Base-by-base conservation (phyloP, 2,329 filamentous ascomycete species). In the Fusarium veterinarium region DNA sequence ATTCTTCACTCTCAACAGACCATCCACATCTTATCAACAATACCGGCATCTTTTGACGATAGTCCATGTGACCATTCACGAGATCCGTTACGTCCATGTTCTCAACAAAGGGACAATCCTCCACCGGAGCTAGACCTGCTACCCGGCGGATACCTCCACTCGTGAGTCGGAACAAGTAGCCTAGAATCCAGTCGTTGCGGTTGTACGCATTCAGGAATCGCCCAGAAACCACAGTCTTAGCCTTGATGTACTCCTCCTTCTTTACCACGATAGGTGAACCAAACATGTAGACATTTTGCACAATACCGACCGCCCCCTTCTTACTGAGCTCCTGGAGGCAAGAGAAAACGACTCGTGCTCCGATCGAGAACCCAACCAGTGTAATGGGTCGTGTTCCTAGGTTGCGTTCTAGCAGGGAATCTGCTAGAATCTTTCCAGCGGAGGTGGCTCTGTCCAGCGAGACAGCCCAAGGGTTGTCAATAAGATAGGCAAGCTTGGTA, bases 391-490 rank as follows among this genome's bases (percentile, higher is more conserved):
- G 89, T 10, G 95, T 94, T 20, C 96, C 96, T 25, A 99, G 86
- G 79, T 97, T 98, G 53, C 95, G 91, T 76, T 97, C 95, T 68
- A 97, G 93, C 38, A 99, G 86, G 0, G 95, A 98, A 81, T 99
- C 96, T 4, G 96, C 96, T 60, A 99, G 87, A 80, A 99, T 97
- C 51, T 97, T 88, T 6, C 96, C 96, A 12, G 95, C 94, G 62
- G 93, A 88, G 77, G 93, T 95, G 35, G 96, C 96, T 76, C 96
- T 91, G 77, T 96, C 94, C 55, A 97, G 89, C 3, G 96, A 98
- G n/a, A 98, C 95, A 31, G 93, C 94, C 96, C 96, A 99, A 0
- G 96, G 96, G 79, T 99, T 99, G 82, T 99, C 96, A 74, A 99
- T 98, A 25, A 99, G 88, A 79, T 99, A 99, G 1, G 95, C 91